Base-by-base conservation (phyloP, 164 flowering plant genomes). In the Berberis thunbergii region DNA sequence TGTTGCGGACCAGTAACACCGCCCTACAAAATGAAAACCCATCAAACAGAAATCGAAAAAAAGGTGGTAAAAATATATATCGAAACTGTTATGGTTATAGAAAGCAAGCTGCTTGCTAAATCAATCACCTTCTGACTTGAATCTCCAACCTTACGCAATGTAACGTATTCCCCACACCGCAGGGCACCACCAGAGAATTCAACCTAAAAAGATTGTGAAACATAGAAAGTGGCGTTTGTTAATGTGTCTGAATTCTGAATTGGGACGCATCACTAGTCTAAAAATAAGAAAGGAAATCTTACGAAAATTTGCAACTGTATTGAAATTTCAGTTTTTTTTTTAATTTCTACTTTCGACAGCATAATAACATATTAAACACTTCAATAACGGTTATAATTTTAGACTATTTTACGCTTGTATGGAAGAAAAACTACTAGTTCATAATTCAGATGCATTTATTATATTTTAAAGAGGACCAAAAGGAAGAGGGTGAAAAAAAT, bases 141-240 rank as follows among this genome's bases (percentile, higher is more conserved):
- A 72, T 80, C 88, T 63, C 89, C 95, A 61, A 94, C 84, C 70
- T 91, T 94, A 1, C 97, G 85, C 70, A 94, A 41, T 1, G 97
- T 89, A 66, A 87, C 88, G 45, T 81, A 78, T 74, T 91, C 96
- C 46, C 97, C 99, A 66, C 96, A 94, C 60, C 97, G 80, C 73
- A 89, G 70, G 62, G 96, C 96, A 41, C 97, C 97, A 45, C 86
- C 88, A 40, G 90, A 72, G 78, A 94, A 91, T 74, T 94, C 97
- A 41, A 80, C 99, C 99, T 94, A 79, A 50, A 73, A 57, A 4
- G 39, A 44, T 13, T 6, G 13, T 48, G 2, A 53, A 61, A 40
- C 8, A 57, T 49, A 11, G 6, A 49, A 6, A 6, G 6, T 6
- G 6, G 52, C 52, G 6, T 26, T 26, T 26, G 26, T 26, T 26